Evolutionary conservation across 352 stramenopile genomes (phyloP), one percentile per base, ranked within the genome.

Genomic region (Phytophthora niederhauseri): DNA sequence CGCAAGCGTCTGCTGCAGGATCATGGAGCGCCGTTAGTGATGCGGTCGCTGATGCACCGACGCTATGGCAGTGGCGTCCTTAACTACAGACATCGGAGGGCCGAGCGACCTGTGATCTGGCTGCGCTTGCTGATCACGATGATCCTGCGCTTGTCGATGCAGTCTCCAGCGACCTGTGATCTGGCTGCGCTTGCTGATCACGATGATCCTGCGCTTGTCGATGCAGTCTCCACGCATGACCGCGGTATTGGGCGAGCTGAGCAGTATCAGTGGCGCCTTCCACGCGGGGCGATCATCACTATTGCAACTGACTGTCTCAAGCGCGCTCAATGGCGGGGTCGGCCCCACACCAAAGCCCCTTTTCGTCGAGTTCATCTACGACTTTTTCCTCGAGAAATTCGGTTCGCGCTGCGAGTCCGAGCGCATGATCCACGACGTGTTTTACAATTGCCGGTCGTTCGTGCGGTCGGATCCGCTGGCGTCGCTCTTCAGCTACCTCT

Each of bases 401-500:
- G 87, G 87, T 0, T 85, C 87, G 4, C 76, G 85, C 6, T 84
- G 75, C 53, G 87, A 95, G 61, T 81, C 87, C 0, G 90, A 97
- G 71, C 91, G 92, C 53, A 60, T 92, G 1, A 82, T 96, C 26
- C 87, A 96, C 51, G 90, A 96, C 38, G 57, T 96, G 17, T 97
- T 96, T 48, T 75, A 84, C 14, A 94, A 89, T 52, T 93, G 85
- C n/a, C 83, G 90, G 0, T 64, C 77, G 3, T 60, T 89, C 19
- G 66, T 85, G n/a, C 50, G 64, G 3, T 57, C 45, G 0, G 66
- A 88, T 31, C 61, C 80, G 5, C 73, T 84, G 20, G 85, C 88
- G 8, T 19, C 80, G 24, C 61, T 96, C 4, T 96, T 95, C 36
- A 80, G 84, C 34, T 70, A 87, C 19, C 67, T 97, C 19, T 94